Evolutionary conservation across 768 basidiomycete genomes (phyloP).

Genomic region (Coprinopsis strossmayeri): DNA sequence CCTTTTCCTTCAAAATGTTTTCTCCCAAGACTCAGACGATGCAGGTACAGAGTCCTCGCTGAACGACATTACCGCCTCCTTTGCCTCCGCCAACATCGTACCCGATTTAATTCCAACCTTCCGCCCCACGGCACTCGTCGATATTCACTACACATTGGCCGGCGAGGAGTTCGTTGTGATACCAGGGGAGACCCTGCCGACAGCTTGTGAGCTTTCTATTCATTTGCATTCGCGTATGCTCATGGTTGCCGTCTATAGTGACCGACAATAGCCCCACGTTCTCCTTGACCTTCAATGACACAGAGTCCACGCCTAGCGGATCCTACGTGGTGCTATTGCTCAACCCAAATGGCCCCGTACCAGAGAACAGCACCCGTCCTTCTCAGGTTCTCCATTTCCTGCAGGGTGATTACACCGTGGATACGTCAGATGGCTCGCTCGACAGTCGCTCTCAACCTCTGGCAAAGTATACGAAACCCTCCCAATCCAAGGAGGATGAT

Average conservation of each 20-base stretch:
- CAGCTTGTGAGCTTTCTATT: neutral
- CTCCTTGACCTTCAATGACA: slow-evolving; percentile 21
- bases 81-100: slow-evolving; percentile 33
- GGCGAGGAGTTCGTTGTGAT: neutral
- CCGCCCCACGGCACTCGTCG: slow-evolving; percentile 26
- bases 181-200: neutral
- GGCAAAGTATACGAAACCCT: slow-evolving; percentile 31
- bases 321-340: slow-evolving; percentile 33
- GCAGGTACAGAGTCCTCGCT: neutral
- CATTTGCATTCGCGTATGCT: neutral
- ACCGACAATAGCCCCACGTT: slow-evolving; percentile 28
- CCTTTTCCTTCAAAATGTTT: slow-evolving; percentile 5
- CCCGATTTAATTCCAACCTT: slow-evolving; percentile 33
- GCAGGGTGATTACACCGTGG: slow-evolving; percentile 29
- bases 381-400: slow-evolving; percentile 36
- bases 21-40: slow-evolving; percentile 12
- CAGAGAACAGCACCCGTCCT: slow-evolving; percentile 25
- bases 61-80: slow-evolving; percentile 23
- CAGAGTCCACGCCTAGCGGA: slow-evolving; percentile 8
- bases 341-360: slow-evolving; percentile 39
- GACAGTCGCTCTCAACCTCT: slow-evolving; percentile 33
- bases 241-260: slow-evolving; percentile 16
- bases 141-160: slow-evolving; percentile 25
- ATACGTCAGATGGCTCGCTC: slow-evolving; percentile 22
- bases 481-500: slow-evolving; percentile 30